A percentile compares a stretch with the other conserved stretches of the same genome.
Conservation (phyloP, 2,329 filamentous ascomycete species). For the Monilinia vaccinii-corymbosi region DNA sequence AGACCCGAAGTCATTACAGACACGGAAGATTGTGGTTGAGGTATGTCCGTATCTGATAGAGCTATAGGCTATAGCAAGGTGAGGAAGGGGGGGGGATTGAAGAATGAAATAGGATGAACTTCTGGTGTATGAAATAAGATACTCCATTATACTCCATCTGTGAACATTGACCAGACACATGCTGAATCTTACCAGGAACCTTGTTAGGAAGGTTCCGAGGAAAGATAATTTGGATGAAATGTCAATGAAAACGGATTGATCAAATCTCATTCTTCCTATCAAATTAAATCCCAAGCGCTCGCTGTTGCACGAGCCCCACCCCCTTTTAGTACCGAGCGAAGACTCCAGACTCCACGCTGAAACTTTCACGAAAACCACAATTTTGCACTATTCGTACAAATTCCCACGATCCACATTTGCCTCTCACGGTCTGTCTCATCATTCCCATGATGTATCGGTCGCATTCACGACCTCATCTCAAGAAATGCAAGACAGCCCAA, state of each 20-base stretch:
- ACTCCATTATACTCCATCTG: background rate
- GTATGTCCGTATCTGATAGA: background rate
- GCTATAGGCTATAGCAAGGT: background rate
- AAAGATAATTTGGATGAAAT: background rate
- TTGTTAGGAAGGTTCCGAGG: background rate
- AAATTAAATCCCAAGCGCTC: background rate
- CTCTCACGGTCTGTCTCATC: background rate
- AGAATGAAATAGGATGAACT: background rate
- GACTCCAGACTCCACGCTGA: conserved; percentile 1
- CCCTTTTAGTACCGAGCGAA: background rate
- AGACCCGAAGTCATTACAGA: background rate
- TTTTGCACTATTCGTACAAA: background rate
- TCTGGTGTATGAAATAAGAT: background rate
- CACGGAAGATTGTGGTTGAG: background rate
- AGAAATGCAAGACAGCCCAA: conserved; percentile 78
- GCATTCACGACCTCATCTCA: conserved; percentile 44
- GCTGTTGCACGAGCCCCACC: background rate
- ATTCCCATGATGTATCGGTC: background rate
- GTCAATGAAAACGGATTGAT: background rate
- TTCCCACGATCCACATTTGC: background rate
- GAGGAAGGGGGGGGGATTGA: background rate
- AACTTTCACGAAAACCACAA: background rate
- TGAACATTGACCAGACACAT: background rate
- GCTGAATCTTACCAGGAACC: no score
- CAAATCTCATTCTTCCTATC: background rate